phyloP scores from a whole-genome alignment of 768 basidiomycete genomes.

The Rhodotorula toruloides region DNA sequence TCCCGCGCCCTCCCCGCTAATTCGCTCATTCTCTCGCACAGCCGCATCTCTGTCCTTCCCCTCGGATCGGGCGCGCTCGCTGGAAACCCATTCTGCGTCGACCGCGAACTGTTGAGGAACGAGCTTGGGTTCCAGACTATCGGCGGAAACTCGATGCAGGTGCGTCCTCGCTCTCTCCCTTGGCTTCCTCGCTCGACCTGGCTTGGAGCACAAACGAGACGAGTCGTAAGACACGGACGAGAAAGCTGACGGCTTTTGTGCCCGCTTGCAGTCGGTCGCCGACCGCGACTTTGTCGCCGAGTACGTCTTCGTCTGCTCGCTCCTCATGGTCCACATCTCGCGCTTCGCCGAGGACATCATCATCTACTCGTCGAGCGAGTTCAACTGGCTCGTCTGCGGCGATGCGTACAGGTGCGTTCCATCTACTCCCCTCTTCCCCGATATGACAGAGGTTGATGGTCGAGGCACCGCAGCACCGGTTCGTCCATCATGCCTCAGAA shows the following conservation, averaged over 20 bases:
- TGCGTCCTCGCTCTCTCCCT: neutral
- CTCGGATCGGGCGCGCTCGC: constrained; percentile 92
- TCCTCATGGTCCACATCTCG: constrained; percentile 89
- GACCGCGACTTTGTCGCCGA: constrained; percentile 97
- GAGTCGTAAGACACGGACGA: no score
- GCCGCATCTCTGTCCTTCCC: constrained; percentile 84
- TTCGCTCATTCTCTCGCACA: no score
- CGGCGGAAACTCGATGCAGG: constrained; percentile 85
- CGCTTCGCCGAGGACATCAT: constrained; percentile 93
- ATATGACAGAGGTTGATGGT: neutral
- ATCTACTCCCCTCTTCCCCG: neutral
- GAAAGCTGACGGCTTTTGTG: no score
- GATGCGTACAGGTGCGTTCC: constrained; percentile 90
- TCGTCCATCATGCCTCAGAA: constrained; percentile 99
- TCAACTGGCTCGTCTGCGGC: constrained; percentile 89
- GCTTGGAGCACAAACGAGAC: neutral
- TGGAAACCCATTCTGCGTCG: constrained; percentile 90
- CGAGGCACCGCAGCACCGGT: constrained; percentile 63
- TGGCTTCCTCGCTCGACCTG: neutral
- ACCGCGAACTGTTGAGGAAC: constrained; percentile 82
- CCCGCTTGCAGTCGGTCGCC: constrained; percentile 74
- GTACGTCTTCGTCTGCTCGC: constrained; percentile 91
- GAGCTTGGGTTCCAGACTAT: constrained; percentile 84
- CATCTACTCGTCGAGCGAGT: constrained; percentile 93
- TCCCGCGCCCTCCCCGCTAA: no score